Conservation (phyloP, 108 stramenopile genomes). For the Discostella stelligeroides region DNA sequence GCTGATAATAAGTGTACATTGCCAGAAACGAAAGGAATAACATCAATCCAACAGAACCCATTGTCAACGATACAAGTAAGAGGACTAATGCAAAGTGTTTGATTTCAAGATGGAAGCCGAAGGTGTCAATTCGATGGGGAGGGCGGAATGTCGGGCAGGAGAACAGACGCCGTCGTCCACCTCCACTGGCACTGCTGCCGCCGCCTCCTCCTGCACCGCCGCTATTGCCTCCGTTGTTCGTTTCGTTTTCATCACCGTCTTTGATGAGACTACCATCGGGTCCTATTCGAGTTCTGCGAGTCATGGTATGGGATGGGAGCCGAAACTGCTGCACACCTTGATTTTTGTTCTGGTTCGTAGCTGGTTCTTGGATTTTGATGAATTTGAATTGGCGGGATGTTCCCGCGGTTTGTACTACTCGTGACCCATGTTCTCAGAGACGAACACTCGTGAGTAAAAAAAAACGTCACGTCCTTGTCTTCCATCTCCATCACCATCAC, state of each 20-base stretch:
- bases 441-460: no score
- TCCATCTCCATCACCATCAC: no score
- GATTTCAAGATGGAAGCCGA: conserved; percentile 48
- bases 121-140: conserved; percentile 36
- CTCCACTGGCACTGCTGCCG: conserved; percentile 12
- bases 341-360: not conserved
- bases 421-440: no score
- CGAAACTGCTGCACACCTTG: not conserved
- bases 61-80: conserved; percentile 38
- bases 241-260: conserved; percentile 28
- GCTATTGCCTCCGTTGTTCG: conserved; percentile 5
- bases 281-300: conserved; percentile 42
- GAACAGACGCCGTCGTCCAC: conserved; percentile 15
- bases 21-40: conserved; percentile 38
- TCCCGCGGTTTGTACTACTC: no score
- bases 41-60: conserved; percentile 32
- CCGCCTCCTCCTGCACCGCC: not conserved
- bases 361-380: no score
- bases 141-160: conserved; percentile 22
- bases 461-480: no score
- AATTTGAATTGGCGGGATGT: not conserved
- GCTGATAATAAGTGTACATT: conserved; percentile 35
- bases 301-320: no score
- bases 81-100: conserved; percentile 47
- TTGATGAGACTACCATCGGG: conserved; percentile 45